phyloP scores from a whole-genome alignment of 148 eudicot genomes.

The Persicaria tinctoria region DNA sequence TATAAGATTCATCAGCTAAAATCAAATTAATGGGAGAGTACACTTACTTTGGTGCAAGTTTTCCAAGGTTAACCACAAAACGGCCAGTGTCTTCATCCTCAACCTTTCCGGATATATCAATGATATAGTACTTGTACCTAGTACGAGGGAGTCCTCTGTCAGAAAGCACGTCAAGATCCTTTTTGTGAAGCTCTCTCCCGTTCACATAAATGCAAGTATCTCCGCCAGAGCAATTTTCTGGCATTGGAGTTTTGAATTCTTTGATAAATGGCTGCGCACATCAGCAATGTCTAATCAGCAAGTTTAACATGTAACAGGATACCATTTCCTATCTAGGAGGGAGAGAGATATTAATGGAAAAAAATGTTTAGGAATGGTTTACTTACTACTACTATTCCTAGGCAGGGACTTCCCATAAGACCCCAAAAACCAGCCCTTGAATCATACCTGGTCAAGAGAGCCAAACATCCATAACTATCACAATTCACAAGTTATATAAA shows the following conservation, averaged over 20 bases:
- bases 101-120: constrained; percentile 65
- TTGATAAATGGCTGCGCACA: constrained; percentile 68
- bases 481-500: neutral
- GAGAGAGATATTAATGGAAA: neutral
- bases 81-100: constrained; percentile 59
- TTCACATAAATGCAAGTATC: constrained; percentile 61
- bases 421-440: constrained; percentile 90
- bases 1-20: neutral
- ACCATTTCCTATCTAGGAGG: neutral
- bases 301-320: neutral
- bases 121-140: constrained; percentile 37
- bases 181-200: constrained; percentile 72
- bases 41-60: constrained; percentile 91
- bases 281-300: neutral
- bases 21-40: neutral
- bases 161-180: constrained; percentile 61
- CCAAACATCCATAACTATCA: neutral
- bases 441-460: constrained; percentile 56
- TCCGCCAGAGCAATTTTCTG: constrained; percentile 59
- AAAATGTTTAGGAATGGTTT: neutral
- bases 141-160: constrained; percentile 60
- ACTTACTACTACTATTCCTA: constrained; percentile 75
- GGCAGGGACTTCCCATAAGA: constrained; percentile 71
- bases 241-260: constrained; percentile 64
- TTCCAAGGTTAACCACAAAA: constrained; percentile 64